phyloP scores from a whole-genome alignment of 1,139 yeast species.

The Kodamaea sp. region DNA sequence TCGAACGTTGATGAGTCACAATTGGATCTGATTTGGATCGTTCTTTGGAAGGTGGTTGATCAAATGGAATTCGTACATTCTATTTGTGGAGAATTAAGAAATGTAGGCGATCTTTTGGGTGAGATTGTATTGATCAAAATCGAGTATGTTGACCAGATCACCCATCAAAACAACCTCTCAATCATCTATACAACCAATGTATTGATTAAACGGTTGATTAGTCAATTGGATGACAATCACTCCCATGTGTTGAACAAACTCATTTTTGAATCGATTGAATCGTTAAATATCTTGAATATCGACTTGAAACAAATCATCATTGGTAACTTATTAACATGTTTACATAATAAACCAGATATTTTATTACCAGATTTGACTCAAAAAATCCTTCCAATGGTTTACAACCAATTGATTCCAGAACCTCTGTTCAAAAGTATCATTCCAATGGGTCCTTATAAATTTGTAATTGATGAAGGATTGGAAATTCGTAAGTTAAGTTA shows the following conservation, averaged over 20 bases:
- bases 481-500: conserved; percentile 71
- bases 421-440: conserved; percentile 59
- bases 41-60: conserved; percentile 11
- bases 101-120: conserved; percentile 15
- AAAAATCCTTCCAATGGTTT: conserved; percentile 43
- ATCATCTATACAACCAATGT: conserved; percentile 31
- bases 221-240: conserved; percentile 15
- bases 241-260: conserved; percentile 14
- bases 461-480: conserved; percentile 74
- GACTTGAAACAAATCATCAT: conserved; percentile 55
- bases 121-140: conserved; percentile 9
- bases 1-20: conserved; percentile 5
- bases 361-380: conserved; percentile 12
- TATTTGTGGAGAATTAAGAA: conserved; percentile 15
- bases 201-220: conserved; percentile 31
- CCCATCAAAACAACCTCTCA: conserved; percentile 16
- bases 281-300: conserved; percentile 25
- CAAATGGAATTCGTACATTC: conserved; percentile 11
- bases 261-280: conserved; percentile 9
- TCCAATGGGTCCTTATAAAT: conserved; percentile 87
- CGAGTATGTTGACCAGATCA: conserved; percentile 17
- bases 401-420: conserved; percentile 54
- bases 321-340: conserved; percentile 56
- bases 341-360: conserved; percentile 39
- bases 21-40: conserved; percentile 13